Percentiles rank a stretch among this genome's conserved stretches.
phyloP scores from a whole-genome alignment of 768 basidiomycete genomes.

The Mycena kentingensis region DNA sequence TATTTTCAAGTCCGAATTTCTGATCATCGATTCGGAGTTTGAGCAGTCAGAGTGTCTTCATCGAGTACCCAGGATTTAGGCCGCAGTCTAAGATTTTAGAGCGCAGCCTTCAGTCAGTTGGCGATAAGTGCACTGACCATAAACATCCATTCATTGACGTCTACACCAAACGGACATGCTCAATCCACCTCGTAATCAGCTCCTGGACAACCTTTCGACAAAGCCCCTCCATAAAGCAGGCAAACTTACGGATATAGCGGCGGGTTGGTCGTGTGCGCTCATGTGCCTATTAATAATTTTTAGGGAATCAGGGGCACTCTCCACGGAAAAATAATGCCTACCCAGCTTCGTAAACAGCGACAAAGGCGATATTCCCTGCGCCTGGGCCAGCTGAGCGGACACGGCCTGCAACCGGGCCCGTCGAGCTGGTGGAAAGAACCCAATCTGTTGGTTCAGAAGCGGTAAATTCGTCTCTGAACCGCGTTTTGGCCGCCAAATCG shows the following conservation, averaged over 20 bases:
- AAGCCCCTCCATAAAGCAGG: neutral
- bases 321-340: constrained; percentile 22
- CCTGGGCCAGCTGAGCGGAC: constrained; percentile 47
- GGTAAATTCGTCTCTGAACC: constrained; percentile 41
- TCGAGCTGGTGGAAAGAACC: constrained; percentile 29
- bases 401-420: constrained; percentile 41
- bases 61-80: no score
- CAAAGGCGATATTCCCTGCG: constrained; percentile 50
- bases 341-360: constrained; percentile 52
- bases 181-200: neutral
- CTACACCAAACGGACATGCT: no score
- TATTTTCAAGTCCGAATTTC: no score
- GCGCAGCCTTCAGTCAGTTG: no score
- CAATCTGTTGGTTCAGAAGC: constrained; percentile 34
- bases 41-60: no score
- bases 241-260: neutral
- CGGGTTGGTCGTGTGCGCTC: neutral
- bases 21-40: no score
- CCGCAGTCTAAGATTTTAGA: no score
- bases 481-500: constrained; percentile 39
- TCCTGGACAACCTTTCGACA: neutral
- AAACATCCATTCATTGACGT: no score
- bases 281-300: neutral
- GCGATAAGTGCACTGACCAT: no score
- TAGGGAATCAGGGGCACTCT: neutral